Evolutionary conservation across 352 stramenopile genomes (phyloP).

Genomic region (Globisporangium cylindrosporum): DNA sequence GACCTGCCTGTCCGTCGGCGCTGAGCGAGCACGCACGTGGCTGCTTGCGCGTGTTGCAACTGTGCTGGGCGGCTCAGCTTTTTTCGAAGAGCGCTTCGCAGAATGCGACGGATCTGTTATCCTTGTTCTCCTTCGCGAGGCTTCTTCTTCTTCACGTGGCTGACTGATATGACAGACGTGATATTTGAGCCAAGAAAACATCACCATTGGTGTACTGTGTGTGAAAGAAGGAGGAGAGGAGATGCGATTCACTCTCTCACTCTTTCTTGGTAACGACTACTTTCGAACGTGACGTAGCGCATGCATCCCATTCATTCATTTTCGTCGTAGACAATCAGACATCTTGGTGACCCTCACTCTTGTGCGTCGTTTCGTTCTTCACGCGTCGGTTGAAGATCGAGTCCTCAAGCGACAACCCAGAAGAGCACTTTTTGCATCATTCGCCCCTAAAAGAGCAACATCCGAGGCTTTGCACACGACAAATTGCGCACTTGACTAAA

Average conservation of each 20-base stretch:
- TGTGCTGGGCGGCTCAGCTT: neutral
- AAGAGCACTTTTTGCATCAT: neutral
- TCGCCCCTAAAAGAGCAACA: neutral
- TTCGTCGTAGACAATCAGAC: neutral
- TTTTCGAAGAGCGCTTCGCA: slow-evolving; percentile 4
- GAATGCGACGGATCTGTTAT: neutral
- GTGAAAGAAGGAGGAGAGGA: neutral
- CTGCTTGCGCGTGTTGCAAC: neutral
- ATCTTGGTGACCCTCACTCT: neutral
- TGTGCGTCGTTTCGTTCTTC: neutral
- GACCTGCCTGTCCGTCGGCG: no score
- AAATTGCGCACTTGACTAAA: neutral
- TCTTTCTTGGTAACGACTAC: neutral
- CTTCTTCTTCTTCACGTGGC: neutral
- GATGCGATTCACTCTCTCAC: neutral
- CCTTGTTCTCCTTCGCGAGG: neutral
- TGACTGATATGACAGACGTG: neutral
- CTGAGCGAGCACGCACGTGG: neutral
- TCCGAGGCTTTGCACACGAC: neutral
- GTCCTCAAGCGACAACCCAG: neutral
- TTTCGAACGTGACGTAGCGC: neutral
- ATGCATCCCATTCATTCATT: no score
- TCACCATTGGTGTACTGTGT: neutral
- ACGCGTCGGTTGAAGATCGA: slow-evolving; percentile 1
- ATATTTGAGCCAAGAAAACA: slow-evolving; percentile 2